phyloP scores from a whole-genome alignment of 192 early-diverging fungal genomes.

The Backusella macrospora region DNA sequence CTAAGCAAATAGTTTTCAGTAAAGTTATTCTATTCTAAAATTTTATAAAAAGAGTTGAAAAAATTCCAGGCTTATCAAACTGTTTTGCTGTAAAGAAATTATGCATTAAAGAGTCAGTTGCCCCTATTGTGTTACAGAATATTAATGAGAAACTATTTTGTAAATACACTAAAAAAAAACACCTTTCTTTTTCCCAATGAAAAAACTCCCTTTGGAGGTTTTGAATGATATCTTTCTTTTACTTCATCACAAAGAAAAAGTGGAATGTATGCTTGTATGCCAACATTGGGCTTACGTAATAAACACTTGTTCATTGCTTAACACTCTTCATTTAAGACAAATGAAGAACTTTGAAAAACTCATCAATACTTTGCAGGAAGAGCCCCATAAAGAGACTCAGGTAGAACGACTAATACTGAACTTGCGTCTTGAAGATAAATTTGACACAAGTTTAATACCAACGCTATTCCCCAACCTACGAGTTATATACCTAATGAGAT shows the following conservation, averaged over 20 bases:
- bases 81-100: too few relatives aligned
- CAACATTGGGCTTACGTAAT: neutral
- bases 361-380: neutral
- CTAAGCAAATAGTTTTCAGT: too few relatives aligned
- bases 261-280: neutral
- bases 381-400: neutral
- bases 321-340: neutral
- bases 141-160: too few relatives aligned
- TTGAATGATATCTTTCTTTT: neutral
- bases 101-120: too few relatives aligned
- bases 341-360: neutral
- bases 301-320: neutral
- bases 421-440: neutral
- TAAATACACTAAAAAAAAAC: too few relatives aligned
- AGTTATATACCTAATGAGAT: neutral
- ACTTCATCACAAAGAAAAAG: conserved; percentile 9
- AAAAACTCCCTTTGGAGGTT: neutral
- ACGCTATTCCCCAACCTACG: neutral
- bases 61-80: too few relatives aligned
- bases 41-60: too few relatives aligned
- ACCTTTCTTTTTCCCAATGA: neutral
- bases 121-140: too few relatives aligned
- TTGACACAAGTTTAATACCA: neutral
- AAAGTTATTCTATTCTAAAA: too few relatives aligned
- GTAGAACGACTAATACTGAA: conserved; percentile 2